Percentiles rank a stretch among this genome's conserved stretches.
Conservation (phyloP, 1,284 basidiomycete species). For the Ustilago bromivora region DNA sequence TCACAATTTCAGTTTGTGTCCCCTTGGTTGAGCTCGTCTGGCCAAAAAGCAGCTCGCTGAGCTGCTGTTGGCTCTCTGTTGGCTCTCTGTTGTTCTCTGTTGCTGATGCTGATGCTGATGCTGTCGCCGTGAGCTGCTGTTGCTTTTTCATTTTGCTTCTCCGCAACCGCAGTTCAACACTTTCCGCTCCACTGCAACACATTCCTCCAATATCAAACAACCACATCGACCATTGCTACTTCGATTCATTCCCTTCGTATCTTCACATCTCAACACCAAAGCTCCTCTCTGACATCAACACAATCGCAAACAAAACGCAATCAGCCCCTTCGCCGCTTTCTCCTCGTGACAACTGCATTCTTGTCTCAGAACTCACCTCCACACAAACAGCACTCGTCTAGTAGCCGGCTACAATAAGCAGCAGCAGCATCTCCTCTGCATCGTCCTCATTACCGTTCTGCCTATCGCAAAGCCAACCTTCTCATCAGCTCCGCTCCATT, state of each 20-base stretch:
- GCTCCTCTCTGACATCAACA: not conserved
- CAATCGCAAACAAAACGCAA: not conserved
- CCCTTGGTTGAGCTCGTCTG: not conserved
- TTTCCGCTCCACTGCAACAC: not conserved
- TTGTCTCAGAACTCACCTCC: not conserved
- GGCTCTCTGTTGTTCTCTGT: not conserved
- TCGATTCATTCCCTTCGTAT: not conserved
- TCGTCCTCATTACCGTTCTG: not conserved
- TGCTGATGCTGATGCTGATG: not conserved
- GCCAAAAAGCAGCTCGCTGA: too few species aligned
- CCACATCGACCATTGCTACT: not conserved
- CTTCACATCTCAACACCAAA: not conserved
- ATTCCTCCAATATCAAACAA: not conserved
- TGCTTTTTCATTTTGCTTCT: constrained; percentile 12
- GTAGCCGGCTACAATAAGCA: constrained; percentile 6
- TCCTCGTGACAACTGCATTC: not conserved
- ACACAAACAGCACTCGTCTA: constrained; percentile 4
- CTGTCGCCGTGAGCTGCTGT: not conserved
- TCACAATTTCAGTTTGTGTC: constrained; percentile 2
- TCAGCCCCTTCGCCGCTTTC: not conserved
- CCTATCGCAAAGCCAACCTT: not conserved
- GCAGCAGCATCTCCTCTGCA: not conserved
- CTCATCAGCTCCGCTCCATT: not conserved
- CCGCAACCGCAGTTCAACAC: constrained; percentile 7
- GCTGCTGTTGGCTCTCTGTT: not conserved